These are phyloP conservation scores for Acacia confusa DNA, from an alignment of 306 rosid species.

Conservation along the genomic window DNA sequence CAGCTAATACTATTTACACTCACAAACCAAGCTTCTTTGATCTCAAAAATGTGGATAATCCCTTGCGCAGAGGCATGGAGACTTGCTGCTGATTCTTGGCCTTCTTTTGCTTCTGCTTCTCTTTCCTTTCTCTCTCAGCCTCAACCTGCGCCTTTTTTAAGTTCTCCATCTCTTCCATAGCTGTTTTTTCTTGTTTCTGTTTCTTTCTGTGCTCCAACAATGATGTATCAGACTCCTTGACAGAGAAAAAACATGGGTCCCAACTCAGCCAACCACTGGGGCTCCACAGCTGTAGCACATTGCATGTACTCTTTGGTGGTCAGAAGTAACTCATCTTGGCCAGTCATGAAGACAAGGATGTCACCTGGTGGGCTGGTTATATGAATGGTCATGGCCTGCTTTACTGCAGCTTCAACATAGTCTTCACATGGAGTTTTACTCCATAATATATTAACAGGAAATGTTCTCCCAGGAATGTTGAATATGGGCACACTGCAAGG, in stretches of 20 bases:
- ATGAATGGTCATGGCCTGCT: slow-evolving; percentile 99
- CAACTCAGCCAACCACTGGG: slow-evolving; percentile 94
- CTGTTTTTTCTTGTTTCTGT: slow-evolving; percentile 88
- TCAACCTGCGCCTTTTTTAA: slow-evolving; percentile 78
- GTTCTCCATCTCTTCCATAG: slow-evolving; percentile 97
- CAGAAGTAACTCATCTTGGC: slow-evolving; percentile 89
- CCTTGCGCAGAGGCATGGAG: slow-evolving; percentile 65
- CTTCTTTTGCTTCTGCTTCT: slow-evolving; percentile 61
- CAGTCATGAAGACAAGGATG: slow-evolving; percentile 96
- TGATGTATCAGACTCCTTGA: slow-evolving; percentile 93
- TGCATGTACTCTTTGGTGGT: slow-evolving; percentile 96
- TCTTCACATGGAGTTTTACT: slow-evolving; percentile 96
- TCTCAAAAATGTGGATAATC: slow-evolving; percentile 83
- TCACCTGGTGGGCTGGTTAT: slow-evolving; percentile 95
- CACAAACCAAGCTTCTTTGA: slow-evolving; percentile 82
- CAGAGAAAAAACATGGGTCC: slow-evolving; percentile 99
- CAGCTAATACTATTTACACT: slow-evolving; percentile 21
- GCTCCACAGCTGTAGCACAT: slow-evolving; percentile 95
- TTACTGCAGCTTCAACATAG: slow-evolving; percentile 96
- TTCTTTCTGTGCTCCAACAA: slow-evolving; percentile 84
- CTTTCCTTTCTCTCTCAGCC: slow-evolving; percentile 57
- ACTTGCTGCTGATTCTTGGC: slow-evolving; percentile 76
- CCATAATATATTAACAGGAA: slow-evolving; percentile 82
- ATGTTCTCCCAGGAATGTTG: slow-evolving; percentile 96
- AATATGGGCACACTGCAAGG: slow-evolving; percentile 84